Evolutionary conservation across 2,329 filamentous ascomycete species (phyloP), one percentile per base, ranked within the genome.

Genomic region (Mariannaea sp.): DNA sequence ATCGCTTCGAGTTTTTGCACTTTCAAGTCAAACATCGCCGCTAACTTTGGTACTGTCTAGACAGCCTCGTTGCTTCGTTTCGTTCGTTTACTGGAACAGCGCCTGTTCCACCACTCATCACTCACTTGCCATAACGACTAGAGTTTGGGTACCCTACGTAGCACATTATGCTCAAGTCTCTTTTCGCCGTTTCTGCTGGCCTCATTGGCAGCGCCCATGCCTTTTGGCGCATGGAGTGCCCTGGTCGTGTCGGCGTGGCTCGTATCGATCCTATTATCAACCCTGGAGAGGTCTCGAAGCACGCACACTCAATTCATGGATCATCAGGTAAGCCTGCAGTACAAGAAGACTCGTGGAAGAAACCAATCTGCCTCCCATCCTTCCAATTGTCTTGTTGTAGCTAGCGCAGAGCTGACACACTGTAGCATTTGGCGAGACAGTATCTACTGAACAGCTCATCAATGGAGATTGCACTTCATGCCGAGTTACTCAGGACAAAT

Each of bases 151-250:
- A 67, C 22, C 22, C 56, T 51, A 16, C 42, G 30, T 45, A 53
- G 46, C 45, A 30, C 57, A 59, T 26, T 40, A 74, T 75, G 72
- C 64, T 72, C 60, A 73, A 69, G 57, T 65, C 65, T 30, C 46
- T 70, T 29, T 38, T 67, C 55, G 61, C 68, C 57, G 58, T 73
- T 40, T 65, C 70, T 14, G 68, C 65, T 36, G 68, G 67, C 61
- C 65, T 75, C 24, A 58, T 73, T 30, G 68, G 69, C 33, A 61
- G 73, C 52, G 79, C 77, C 40, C 68, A 80, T 62, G 92, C 88
- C 55, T 96, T 96, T 73, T 96, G 90, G 90, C 90, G 92, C 69
- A 89, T 96, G 81, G 88, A 90, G 65, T 96, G 91, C 73, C 87
- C 83, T 62, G 86, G 85, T 50, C 80, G 82, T 40, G 78, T 85